Base-by-base conservation (phyloP, 106 monocot genomes). In the Apostasia shenzhenica region DNA sequence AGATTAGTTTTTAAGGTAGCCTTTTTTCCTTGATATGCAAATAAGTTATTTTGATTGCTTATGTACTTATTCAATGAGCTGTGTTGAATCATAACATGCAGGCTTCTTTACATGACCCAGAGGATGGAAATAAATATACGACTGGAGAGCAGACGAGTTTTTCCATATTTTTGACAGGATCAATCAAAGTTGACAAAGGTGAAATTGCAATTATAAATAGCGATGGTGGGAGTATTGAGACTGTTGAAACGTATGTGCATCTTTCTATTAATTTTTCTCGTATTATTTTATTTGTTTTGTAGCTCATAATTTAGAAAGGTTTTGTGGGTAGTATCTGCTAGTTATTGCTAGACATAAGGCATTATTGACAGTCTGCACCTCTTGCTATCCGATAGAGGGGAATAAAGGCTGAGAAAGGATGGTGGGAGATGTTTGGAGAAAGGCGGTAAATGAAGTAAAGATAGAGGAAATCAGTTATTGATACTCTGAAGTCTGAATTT, bases 181-280 rank as follows among this genome's bases (percentile, higher is more conserved):
- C 66, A 38, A 81, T 93, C 59, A 85, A 85, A 73, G 71, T 99
- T 75, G 87, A 85, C 70, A 82, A 87, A 78, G 85, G 84, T 57
- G 92, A 99, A 79, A 75, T 93, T 72, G 83, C 81, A 39, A 77
- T 99, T 71, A 57, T 86, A 68, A 89, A 93, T 63, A 75, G 71
- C 71, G 97, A 99, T 74, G 69, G 66, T 57, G 85, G 60, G 38
- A 83, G 63, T 71, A 72, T 58, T 2, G 87, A 86, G 45, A 64
- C 85, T n/a, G 54, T 67, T 48, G 66, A 93, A 71, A 99, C 79
- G 97, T 99, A 83, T 74, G 62, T 65, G 14, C 45, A 45, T 62
- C 43, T 61, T 59, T 45, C 44, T 62, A 12, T 43, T 45, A 62
- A 62, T 26, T 26, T 26, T 26, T 26, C 26, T 26, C 26, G 26